A percentile compares a stretch with the other conserved stretches of the same genome.
These are phyloP conservation scores for Wickerhamiella galacta DNA, from an alignment of 805 yeast genomes.

Conservation along the genomic window DNA sequence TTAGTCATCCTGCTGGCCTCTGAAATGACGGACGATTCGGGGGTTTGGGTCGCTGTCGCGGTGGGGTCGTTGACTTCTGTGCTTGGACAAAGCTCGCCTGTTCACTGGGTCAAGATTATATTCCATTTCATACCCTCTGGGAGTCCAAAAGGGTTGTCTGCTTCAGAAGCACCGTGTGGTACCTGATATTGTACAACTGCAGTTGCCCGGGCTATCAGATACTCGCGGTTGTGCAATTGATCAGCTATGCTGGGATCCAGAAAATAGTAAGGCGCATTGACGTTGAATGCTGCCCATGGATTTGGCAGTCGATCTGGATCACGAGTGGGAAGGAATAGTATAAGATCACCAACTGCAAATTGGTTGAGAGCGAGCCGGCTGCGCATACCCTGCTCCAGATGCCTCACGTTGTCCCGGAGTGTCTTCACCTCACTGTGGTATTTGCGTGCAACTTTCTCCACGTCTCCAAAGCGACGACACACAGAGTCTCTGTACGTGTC, in stretches of 20 bases:
- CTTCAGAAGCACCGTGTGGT: conserved; percentile 19
- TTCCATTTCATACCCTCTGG: conserved; percentile 33
- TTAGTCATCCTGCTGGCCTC: too few relatives aligned
- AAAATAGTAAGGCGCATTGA: conserved; percentile 74
- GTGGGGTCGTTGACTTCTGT: too few relatives aligned
- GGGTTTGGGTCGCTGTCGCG: too few relatives aligned
- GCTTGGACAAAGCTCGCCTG: too few relatives aligned
- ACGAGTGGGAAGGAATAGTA: conserved; percentile 67
- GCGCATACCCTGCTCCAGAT: conserved; percentile 20
- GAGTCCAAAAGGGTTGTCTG: conserved; percentile 49
- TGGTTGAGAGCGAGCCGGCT: conserved; percentile 47
- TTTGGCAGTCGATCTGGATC: conserved; percentile 26
- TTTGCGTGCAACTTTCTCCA: conserved; percentile 75
- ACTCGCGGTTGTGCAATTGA: conserved; percentile 37
- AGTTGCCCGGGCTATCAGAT: conserved; percentile 62
- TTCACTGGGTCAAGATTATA: conserved; percentile 9
- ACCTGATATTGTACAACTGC: conserved; percentile 33
- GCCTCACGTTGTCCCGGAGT: conserved; percentile 24
- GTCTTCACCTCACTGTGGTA: conserved; percentile 54
- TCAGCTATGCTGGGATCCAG: conserved; percentile 32
- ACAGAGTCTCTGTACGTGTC: conserved; percentile 30
- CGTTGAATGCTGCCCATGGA: conserved; percentile 92
- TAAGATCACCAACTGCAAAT: conserved; percentile 62
- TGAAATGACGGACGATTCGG: too few relatives aligned
- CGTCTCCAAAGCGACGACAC: conserved; percentile 67